Evolutionary conservation across 345 rosid species (phyloP).

Genomic region (Melastoma malabathricum): DNA sequence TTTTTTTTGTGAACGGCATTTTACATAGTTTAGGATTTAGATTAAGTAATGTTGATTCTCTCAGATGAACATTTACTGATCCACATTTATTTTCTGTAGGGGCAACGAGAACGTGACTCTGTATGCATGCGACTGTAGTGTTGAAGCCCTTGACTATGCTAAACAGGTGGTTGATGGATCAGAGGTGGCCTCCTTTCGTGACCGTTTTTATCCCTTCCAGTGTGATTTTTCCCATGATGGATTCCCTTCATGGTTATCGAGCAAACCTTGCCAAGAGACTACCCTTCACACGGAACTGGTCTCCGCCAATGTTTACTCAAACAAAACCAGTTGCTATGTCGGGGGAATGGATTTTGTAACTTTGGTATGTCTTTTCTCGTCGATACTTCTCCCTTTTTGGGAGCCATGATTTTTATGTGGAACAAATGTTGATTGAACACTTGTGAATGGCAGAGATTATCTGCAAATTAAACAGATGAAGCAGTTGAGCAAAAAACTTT

Average conservation of each 20-base stretch:
- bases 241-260: slow-evolving; percentile 55
- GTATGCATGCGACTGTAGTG: slow-evolving; percentile 83
- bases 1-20: too few species aligned
- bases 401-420: too few species aligned
- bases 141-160: slow-evolving; percentile 53
- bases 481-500: too few species aligned
- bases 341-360: slow-evolving; percentile 77
- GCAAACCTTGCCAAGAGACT: slow-evolving; percentile 27
- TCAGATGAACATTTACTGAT: not conserved
- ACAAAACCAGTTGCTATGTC: slow-evolving; percentile 31
- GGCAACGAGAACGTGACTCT: slow-evolving; percentile 41
- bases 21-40: too few species aligned
- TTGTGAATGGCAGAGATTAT: too few species aligned
- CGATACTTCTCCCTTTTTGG: too few species aligned
- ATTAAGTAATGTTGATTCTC: not conserved
- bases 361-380: slow-evolving; percentile 34
- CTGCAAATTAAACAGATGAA: too few species aligned
- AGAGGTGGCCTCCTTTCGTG: slow-evolving; percentile 7
- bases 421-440: too few species aligned
- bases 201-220: slow-evolving; percentile 38
- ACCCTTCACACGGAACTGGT: slow-evolving; percentile 10
- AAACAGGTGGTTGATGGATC: slow-evolving; percentile 30
- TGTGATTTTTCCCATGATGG: slow-evolving; percentile 55
- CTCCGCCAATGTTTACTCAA: slow-evolving; percentile 10
- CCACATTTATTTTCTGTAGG: slow-evolving; percentile 20